Conservation (phyloP, 2,329 filamentous ascomycete genomes). For the Ustilaginoidea virens region DNA sequence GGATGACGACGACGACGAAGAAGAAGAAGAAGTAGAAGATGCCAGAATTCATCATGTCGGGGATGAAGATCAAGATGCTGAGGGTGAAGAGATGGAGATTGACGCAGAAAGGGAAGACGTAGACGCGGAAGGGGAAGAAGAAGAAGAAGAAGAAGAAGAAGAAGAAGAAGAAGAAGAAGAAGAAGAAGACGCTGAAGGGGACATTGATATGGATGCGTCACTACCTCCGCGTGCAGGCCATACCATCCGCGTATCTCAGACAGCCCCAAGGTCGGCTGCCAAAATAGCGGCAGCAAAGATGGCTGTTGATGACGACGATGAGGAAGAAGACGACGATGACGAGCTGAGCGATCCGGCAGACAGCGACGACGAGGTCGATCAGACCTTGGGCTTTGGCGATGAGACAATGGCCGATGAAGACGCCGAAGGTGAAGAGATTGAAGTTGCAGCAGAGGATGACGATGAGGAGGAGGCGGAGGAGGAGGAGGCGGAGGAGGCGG, state of each 20-base stretch:
- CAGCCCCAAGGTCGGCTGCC: slow-evolving; percentile 20
- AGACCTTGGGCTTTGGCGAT: slow-evolving; percentile 23
- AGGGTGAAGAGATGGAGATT: slow-evolving; percentile 19
- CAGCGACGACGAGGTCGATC: slow-evolving; percentile 30
- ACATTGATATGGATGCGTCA: slow-evolving; percentile 29
- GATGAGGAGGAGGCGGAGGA: slow-evolving; percentile 26
- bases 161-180: slow-evolving; percentile 26
- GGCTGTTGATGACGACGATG: slow-evolving; percentile 26
- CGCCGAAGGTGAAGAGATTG: slow-evolving; percentile 30
- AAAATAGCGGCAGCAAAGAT: slow-evolving; percentile 18
- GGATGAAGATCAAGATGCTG: slow-evolving; percentile 26
- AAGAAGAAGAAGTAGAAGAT: slow-evolving; percentile 20
- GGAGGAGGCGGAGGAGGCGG: slow-evolving; percentile 21
- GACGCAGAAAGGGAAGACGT: slow-evolving; percentile 25
- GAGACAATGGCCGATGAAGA: slow-evolving; percentile 32
- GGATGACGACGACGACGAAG: slow-evolving; percentile 27
- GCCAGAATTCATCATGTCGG: too few species aligned
- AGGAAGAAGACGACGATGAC: slow-evolving; percentile 36
- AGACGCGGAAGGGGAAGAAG: slow-evolving; percentile 23
- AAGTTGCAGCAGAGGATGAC: slow-evolving; percentile 24
- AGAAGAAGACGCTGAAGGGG: slow-evolving; percentile 23
- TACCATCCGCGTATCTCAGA: slow-evolving; percentile 33
- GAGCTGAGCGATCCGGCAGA: slow-evolving; percentile 39
- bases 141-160: slow-evolving; percentile 29
- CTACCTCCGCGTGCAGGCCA: slow-evolving; percentile 13